Conservation (phyloP, 2,329 filamentous ascomycete species). For the Akanthomyces uredinophilus region DNA sequence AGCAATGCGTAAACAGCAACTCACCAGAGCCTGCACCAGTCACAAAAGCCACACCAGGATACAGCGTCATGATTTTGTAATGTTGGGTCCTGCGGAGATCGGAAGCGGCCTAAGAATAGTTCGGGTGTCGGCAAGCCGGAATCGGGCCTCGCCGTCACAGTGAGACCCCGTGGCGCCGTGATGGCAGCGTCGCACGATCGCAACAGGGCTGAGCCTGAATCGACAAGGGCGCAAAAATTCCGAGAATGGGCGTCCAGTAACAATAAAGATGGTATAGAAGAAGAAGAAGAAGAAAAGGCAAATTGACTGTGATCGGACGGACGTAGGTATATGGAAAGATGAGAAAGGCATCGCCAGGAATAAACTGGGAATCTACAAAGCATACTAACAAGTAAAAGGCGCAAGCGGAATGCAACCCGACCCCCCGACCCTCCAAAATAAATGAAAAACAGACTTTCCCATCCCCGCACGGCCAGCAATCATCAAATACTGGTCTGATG, state of each 20-base stretch:
- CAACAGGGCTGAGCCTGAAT: too few species aligned
- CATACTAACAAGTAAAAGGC: neutral
- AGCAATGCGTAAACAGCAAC: neutral
- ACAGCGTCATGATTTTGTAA: slow-evolving; percentile 20
- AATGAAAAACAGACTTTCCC: neutral
- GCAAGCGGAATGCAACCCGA: neutral
- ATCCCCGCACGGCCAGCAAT: neutral
- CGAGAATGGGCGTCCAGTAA: too few species aligned
- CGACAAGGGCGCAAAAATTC: too few species aligned
- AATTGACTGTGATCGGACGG: too few species aligned
- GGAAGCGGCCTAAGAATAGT: neutral
- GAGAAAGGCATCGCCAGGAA: too few species aligned
- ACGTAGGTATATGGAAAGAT: too few species aligned
- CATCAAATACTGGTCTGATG: neutral
- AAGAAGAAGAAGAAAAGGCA: too few species aligned
- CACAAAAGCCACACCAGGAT: slow-evolving; percentile 27
- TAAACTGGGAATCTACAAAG: neutral
- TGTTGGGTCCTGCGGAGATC: neutral
- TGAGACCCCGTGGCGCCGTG: neutral
- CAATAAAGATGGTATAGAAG: too few species aligned
- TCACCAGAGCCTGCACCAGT: slow-evolving; percentile 29
- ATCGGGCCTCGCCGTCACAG: neutral
- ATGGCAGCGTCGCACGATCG: too few species aligned
- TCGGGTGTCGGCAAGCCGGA: neutral
- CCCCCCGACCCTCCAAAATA: neutral